Evolutionary conservation across 768 basidiomycete species (phyloP).

Genomic region (Hygrophorus pudorinus): DNA sequence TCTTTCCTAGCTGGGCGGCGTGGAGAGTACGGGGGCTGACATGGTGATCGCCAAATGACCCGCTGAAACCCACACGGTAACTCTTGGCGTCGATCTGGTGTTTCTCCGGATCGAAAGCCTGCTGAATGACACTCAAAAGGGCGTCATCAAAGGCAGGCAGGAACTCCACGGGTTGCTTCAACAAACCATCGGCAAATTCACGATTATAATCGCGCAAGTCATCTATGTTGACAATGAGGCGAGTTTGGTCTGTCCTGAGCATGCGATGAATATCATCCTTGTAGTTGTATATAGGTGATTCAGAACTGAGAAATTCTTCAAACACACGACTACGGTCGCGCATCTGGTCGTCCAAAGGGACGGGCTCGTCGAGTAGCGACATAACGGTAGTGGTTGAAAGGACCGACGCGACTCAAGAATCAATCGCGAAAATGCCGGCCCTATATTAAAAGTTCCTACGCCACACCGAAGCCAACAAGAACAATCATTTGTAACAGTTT

Average conservation of each 20-base stretch:
- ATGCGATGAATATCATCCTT: constrained; percentile 75
- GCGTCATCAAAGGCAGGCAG: constrained; percentile 88
- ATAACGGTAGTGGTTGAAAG: constrained; percentile 17
- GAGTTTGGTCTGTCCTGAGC: constrained; percentile 73
- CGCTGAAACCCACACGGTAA: constrained; percentile 86
- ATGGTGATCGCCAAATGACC: constrained; percentile 97
- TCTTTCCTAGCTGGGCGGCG: constrained; percentile 83
- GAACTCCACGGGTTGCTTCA: constrained; percentile 81
- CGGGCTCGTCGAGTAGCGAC: constrained; percentile 45
- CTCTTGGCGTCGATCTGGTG: constrained; percentile 72
- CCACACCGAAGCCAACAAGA: background rate
- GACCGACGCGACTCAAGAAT: constrained; percentile 5
- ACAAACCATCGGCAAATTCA: constrained; percentile 77
- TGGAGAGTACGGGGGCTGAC: constrained; percentile 89
- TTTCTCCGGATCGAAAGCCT: constrained; percentile 68
- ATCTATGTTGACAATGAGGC: constrained; percentile 92
- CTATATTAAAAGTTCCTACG: constrained; percentile 3
- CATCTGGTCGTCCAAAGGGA: constrained; percentile 60
- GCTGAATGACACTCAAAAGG: constrained; percentile 60
- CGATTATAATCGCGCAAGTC: constrained; percentile 90
- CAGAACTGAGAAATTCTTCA: constrained; percentile 72
- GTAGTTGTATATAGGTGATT: constrained; percentile 66
- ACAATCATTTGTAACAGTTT: too few relatives aligned
- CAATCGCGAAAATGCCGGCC: constrained; percentile 9
- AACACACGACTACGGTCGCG: constrained; percentile 71